Evolutionary conservation across 768 basidiomycete genomes (phyloP).

Genomic region (Collybia sordida): DNA sequence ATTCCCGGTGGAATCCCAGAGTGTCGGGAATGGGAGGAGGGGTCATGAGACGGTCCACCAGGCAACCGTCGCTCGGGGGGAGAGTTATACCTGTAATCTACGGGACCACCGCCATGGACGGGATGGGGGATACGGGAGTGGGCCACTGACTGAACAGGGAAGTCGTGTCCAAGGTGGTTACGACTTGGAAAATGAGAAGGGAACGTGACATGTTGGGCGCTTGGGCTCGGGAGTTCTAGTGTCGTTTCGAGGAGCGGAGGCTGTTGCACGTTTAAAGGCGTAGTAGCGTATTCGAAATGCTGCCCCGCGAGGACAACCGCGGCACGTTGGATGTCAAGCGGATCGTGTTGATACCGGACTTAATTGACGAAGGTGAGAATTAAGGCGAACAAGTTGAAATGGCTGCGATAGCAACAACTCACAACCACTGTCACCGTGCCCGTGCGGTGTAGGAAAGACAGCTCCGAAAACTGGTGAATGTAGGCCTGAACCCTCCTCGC

Average conservation of each 20-base stretch:
- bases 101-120: constrained; percentile 28
- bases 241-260: constrained; percentile 47
- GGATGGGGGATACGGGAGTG: constrained; percentile 42
- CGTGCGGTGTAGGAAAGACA: constrained; percentile 43
- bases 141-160: constrained; percentile 37
- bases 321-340: constrained; percentile 46
- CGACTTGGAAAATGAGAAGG: constrained; percentile 43
- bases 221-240: constrained; percentile 43
- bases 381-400: constrained; percentile 35
- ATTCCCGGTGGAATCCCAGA: constrained; percentile 27
- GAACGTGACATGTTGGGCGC: constrained; percentile 39
- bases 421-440: constrained; percentile 42
- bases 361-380: constrained; percentile 50
- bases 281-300: constrained; percentile 47
- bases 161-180: constrained; percentile 45
- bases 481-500: constrained; percentile 74
- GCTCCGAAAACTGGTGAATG: constrained; percentile 69
- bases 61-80: constrained; percentile 44
- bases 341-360: constrained; percentile 65
- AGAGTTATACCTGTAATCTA: constrained; percentile 37
- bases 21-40: constrained; percentile 34
- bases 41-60: constrained; percentile 46
- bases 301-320: constrained; percentile 43
- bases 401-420: constrained; percentile 52
- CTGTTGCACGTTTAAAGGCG: constrained; percentile 42